Base-by-base conservation (phyloP, 495 filamentous ascomycete genomes). In the Penicillium coffeae region DNA sequence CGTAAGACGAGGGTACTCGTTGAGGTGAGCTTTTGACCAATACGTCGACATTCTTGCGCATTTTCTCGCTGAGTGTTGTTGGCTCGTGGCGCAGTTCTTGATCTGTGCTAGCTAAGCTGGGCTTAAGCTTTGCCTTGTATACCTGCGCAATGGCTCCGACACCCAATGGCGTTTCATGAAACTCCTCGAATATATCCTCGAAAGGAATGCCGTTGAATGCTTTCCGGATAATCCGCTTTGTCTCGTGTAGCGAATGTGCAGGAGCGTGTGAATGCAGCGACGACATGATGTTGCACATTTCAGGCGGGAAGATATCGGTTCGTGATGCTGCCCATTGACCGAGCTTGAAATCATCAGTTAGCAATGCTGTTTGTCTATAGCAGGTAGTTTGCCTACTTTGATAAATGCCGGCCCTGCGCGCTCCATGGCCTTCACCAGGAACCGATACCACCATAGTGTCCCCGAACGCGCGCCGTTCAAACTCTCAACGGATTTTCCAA, bases 311-410 rank as follows among this genome's bases (percentile, higher is more conserved):
- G 61, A 99, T 95, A 63, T 99, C 94, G 48, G 92, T 86, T 59
- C 94, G 80, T 3, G 93, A 96, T 9, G 94, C 94, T 18, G 94
- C 94, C 93, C 94, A 99, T 87, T 99, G 94, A 19, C 94, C 94
- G 45, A 99, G 82, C 89, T 96, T 54, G 54, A 7, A 14, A 18
- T 52, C 18, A 55, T 21, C n/a, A n/a, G n/a, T n/a, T n/a, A n/a
- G n/a, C n/a, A n/a, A n/a, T n/a, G n/a, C n/a, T n/a, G n/a, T n/a
- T 14, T n/a, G 15, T 40, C 12, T 21, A 19, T 40, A 12, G 15
- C 12, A 7, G 20, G 10, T 3, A 13, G 15, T 19, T 8, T 40
- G 30, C 65, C 22, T 69, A 93, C 90, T 82, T 99, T 99, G 72
- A 99, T 97, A 59, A 97, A 99, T 0, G 94, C 91, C 27, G 94